phyloP scores from a whole-genome alignment of 495 filamentous ascomycete species.

The Pyrenula massariospora region DNA sequence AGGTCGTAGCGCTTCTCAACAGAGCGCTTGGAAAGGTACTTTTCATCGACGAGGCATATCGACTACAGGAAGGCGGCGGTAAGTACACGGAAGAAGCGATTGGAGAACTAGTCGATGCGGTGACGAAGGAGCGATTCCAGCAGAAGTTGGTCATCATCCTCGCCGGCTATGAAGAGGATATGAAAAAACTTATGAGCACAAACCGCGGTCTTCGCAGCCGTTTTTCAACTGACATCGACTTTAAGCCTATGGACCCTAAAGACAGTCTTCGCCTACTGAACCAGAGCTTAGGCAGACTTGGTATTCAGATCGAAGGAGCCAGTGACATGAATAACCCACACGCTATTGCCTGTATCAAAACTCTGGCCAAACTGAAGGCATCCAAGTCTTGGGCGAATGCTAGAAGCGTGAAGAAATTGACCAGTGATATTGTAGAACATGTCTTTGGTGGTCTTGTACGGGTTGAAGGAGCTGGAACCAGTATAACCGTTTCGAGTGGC shows the following conservation, averaged over 20 bases:
- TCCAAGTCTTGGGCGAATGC: too few species aligned
- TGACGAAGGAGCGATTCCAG: slow-evolving; percentile 50
- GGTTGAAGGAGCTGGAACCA: too few species aligned
- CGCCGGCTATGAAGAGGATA: slow-evolving; percentile 61
- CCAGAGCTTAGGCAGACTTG: too few species aligned
- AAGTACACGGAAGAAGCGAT: slow-evolving; percentile 59
- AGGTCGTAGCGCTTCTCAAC: slow-evolving; percentile 38
- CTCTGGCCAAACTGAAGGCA: too few species aligned
- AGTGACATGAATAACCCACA: too few species aligned
- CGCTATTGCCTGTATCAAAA: too few species aligned
- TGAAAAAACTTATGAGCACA: slow-evolving; percentile 51
- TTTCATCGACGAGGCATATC: slow-evolving; percentile 54
- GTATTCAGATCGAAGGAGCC: too few species aligned
- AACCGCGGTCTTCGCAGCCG: slow-evolving; percentile 41
- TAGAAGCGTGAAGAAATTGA: too few species aligned
- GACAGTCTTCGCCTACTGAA: slow-evolving; percentile 38
- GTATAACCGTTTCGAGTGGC: too few species aligned
- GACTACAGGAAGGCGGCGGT: slow-evolving; percentile 38
- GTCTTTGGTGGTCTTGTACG: too few species aligned
- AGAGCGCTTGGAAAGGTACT: slow-evolving; percentile 46
- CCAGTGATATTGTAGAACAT: too few species aligned
- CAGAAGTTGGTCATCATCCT: slow-evolving; percentile 65
- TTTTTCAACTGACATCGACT: slow-evolving; percentile 42
- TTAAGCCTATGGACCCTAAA: slow-evolving; percentile 26
- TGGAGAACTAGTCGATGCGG: slow-evolving; percentile 58